Conservation (phyloP, 2,329 filamentous ascomycete species). For the Colletotrichum graminicola region DNA sequence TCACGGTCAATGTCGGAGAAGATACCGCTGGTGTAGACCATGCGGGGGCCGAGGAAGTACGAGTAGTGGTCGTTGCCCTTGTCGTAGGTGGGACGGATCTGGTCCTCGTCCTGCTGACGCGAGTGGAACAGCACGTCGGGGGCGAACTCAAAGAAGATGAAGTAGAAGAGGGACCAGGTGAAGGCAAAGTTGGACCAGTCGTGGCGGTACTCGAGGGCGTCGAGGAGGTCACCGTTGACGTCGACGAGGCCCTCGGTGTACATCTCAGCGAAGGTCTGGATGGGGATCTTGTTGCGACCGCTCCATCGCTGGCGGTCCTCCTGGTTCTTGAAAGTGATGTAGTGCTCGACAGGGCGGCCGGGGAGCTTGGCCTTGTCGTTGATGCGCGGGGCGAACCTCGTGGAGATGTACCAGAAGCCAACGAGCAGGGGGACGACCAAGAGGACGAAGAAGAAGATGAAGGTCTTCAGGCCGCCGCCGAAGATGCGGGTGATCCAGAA, state of each 20-base stretch:
- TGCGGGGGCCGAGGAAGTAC: constrained; percentile 98
- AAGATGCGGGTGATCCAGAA: constrained; percentile 86
- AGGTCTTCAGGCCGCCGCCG: constrained; percentile 87
- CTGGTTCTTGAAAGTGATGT: constrained; percentile 84
- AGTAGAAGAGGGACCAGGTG: constrained; percentile 86
- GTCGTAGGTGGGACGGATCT: constrained; percentile 98
- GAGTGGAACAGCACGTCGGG: constrained; percentile 94
- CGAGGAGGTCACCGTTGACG: constrained; percentile 92
- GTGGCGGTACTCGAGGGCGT: constrained; percentile 92
- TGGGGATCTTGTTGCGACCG: constrained; percentile 84
- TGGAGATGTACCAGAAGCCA: constrained; percentile 84
- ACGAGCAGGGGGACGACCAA: constrained; percentile 83
- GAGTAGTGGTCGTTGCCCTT: constrained; percentile 98
- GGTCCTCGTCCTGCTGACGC: constrained; percentile 94
- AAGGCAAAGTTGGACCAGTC: constrained; percentile 98
- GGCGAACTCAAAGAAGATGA: constrained; percentile 88
- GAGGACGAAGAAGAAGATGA: constrained; percentile 86
- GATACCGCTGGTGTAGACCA: constrained; percentile 98
- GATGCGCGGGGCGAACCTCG: constrained; percentile 85
- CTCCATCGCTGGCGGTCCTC: constrained; percentile 74
- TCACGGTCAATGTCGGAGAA: constrained; percentile 90
- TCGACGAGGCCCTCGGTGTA: constrained; percentile 96
- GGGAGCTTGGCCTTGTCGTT: constrained; percentile 93
- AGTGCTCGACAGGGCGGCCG: constrained; percentile 89
- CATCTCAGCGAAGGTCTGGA: constrained; percentile 97